Evolutionary conservation across 352 stramenopile species (phyloP).

Genomic region (Pythium brachiatum): DNA sequence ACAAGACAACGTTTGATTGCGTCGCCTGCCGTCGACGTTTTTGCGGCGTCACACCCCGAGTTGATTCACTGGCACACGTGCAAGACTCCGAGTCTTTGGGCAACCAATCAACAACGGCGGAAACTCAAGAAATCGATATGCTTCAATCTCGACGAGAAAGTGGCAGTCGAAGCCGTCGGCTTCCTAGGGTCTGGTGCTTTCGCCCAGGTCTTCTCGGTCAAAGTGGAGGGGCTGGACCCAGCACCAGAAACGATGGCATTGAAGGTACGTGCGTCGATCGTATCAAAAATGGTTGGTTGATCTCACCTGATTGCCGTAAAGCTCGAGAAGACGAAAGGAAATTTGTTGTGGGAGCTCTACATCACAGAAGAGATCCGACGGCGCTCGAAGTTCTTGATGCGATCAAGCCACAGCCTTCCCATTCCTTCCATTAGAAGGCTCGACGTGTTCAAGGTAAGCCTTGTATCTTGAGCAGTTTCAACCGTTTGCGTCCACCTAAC

Average conservation of each 20-base stretch:
- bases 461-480: background rate
- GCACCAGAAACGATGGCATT: slow-evolving; percentile 41
- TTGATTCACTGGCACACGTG: slow-evolving; percentile 49
- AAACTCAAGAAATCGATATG: slow-evolving; percentile 58
- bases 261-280: slow-evolving; percentile 39
- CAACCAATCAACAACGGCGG: slow-evolving; percentile 36
- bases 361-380: slow-evolving; percentile 40
- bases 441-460: slow-evolving; percentile 57
- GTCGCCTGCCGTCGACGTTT: slow-evolving; percentile 37
- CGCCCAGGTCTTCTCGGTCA: slow-evolving; percentile 68
- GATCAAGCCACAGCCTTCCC: slow-evolving; percentile 26
- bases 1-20: slow-evolving; percentile 49
- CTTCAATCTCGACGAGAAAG: slow-evolving; percentile 33
- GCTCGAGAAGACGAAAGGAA: slow-evolving; percentile 67
- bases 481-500: background rate
- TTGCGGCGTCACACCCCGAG: slow-evolving; percentile 39
- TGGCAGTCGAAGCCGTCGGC: slow-evolving; percentile 43
- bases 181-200: slow-evolving; percentile 74
- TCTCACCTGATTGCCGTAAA: slow-evolving; percentile 18
- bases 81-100: slow-evolving; percentile 49
- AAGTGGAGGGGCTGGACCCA: slow-evolving; percentile 27
- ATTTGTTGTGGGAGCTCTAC: slow-evolving; percentile 82
- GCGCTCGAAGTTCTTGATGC: slow-evolving; percentile 4
- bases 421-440: slow-evolving; percentile 47
- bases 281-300: background rate